Percentiles rank a stretch among this genome's conserved stretches.
These are phyloP conservation scores for Wickerhamomyces bisporus DNA, from an alignment of 805 yeast species.

Conservation along the genomic window DNA sequence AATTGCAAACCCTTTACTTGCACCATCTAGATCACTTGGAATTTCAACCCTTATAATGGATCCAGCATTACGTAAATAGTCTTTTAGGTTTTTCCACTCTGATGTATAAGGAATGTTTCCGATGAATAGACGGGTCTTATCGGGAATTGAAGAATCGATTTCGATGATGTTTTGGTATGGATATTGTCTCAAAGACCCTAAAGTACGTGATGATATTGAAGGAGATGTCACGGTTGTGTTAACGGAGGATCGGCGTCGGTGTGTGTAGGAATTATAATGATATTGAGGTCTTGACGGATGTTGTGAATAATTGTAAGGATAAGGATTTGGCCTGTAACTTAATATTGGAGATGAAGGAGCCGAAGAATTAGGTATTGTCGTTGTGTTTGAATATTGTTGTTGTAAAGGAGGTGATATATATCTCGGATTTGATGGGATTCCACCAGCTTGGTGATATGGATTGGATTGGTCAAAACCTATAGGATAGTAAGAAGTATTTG, in stretches of 20 bases:
- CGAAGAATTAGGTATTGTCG: too few species aligned
- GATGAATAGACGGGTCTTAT: constrained; percentile 42
- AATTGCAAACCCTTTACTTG: constrained; percentile 58
- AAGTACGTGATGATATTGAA: constrained; percentile 15
- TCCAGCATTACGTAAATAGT: constrained; percentile 26
- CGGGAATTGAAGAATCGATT: constrained; percentile 12
- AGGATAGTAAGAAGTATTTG: too few species aligned
- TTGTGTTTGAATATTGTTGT: too few species aligned
- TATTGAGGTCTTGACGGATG: too few species aligned
- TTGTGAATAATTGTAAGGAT: too few species aligned
- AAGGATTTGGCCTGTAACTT: background rate
- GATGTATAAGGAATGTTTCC: constrained; percentile 53
- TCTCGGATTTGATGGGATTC: background rate
- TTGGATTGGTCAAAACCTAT: background rate
- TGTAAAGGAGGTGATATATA: too few species aligned
- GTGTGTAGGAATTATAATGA: background rate
- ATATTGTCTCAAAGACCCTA: constrained; percentile 17
- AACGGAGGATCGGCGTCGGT: too few species aligned
- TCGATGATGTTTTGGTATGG: constrained; percentile 21
- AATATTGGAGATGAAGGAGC: background rate
- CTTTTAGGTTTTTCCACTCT: constrained; percentile 35
- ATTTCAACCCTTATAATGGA: constrained; percentile 30
- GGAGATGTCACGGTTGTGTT: constrained; percentile 7
- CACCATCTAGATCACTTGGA: constrained; percentile 32
- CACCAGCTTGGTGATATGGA: background rate